Conservation (phyloP, 2,329 filamentous ascomycete species). For the Venturia asperata region DNA sequence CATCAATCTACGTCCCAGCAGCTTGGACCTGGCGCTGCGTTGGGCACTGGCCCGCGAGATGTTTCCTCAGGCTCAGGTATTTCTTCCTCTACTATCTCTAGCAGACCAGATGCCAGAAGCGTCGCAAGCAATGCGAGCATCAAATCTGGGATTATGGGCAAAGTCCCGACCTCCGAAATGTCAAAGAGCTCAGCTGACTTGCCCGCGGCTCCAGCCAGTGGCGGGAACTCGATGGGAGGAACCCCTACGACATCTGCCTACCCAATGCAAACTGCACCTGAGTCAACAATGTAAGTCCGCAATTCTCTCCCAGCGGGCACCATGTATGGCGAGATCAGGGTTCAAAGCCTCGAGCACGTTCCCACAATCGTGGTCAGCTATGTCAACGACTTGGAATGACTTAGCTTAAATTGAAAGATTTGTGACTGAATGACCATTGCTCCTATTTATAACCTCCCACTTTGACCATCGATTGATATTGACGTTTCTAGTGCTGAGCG, state of each 20-base stretch:
- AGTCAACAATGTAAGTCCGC: not conserved
- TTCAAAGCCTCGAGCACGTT: too few relatives aligned
- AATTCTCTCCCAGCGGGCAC: not conserved
- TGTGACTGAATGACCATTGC: too few relatives aligned
- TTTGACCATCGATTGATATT: not conserved
- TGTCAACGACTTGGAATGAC: too few relatives aligned
- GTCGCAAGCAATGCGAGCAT: slow-evolving; percentile 10
- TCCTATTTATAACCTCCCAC: too few relatives aligned
- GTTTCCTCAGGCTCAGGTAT: slow-evolving; percentile 6
- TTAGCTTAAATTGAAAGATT: too few relatives aligned
- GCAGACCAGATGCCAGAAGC: not conserved
- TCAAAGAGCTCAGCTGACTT: slow-evolving; percentile 5
- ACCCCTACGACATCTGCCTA: not conserved
- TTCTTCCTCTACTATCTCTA: not conserved
- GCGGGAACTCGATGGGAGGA: slow-evolving; percentile 7
- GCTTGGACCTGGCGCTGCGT: not conserved
- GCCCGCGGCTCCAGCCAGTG: slow-evolving; percentile 10
- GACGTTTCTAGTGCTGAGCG: slow-evolving; percentile 7
- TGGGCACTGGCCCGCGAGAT: not conserved
- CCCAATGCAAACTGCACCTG: not conserved
- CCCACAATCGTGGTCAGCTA: too few relatives aligned
- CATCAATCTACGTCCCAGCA: not conserved
- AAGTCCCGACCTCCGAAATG: slow-evolving; percentile 2
- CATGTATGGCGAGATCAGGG: too few relatives aligned
- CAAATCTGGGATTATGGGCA: slow-evolving; percentile 16